Evolutionary conservation across 768 basidiomycete species (phyloP).

Genomic region (Sarcodon aspratus): DNA sequence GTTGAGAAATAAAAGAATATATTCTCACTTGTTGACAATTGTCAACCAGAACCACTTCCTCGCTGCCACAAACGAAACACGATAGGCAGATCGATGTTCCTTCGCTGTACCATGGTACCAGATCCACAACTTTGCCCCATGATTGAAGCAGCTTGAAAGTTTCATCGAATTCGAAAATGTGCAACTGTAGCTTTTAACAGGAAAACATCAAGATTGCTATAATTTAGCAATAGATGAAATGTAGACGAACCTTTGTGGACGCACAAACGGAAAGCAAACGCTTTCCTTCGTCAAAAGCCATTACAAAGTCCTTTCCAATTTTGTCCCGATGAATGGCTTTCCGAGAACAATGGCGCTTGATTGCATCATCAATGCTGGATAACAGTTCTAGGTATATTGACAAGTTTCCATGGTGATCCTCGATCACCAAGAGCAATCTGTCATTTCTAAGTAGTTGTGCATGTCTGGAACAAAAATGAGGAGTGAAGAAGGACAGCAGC

Average conservation of each 20-base stretch:
- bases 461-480: constrained; percentile 12
- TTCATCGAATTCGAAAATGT: constrained; percentile 40
- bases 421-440: constrained; percentile 30
- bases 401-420: constrained; percentile 22
- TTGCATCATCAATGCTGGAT: constrained; percentile 17
- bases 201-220: too few species aligned
- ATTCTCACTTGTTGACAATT: constrained; percentile 29
- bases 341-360: constrained; percentile 12
- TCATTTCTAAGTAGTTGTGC: constrained; percentile 28
- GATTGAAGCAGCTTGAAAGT: constrained; percentile 27
- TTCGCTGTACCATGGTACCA: constrained; percentile 30
- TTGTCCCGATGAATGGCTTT: constrained; percentile 31
- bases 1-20: constrained; percentile 41
- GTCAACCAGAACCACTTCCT: constrained; percentile 44
- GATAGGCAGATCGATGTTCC: constrained; percentile 19
- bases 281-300: constrained; percentile 42
- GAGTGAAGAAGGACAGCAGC: neutral
- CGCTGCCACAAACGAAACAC: constrained; percentile 35
- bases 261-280: constrained; percentile 36
- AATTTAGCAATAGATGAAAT: neutral
- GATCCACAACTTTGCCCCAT: constrained; percentile 27
- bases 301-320: constrained; percentile 30
- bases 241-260: constrained; percentile 23
- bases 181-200: constrained; percentile 18
- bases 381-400: constrained; percentile 28